Conservation (phyloP, 2,329 filamentous ascomycete genomes). For the Nannizziopsis arthrosporioides region DNA sequence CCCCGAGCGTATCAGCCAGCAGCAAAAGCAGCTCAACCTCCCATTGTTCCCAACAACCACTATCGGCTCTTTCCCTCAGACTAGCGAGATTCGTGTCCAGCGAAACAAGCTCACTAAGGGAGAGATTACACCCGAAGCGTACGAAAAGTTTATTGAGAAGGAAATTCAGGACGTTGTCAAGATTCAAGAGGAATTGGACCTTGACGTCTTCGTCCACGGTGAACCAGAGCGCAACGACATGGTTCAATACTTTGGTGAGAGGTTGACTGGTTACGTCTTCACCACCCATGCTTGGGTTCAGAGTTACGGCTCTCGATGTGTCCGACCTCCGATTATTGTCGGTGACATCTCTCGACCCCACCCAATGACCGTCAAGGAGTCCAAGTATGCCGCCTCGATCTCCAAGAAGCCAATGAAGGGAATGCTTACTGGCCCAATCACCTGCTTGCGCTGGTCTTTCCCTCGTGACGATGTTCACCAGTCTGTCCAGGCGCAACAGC, state of each 20-base stretch:
- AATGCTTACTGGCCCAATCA: conserved; percentile 98
- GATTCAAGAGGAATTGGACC: conserved; percentile 94
- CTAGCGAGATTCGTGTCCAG: conserved; percentile 92
- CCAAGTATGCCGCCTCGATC: conserved; percentile 91
- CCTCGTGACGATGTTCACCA: conserved; percentile 99
- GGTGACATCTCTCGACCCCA: conserved; percentile 94
- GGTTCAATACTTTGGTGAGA: conserved; percentile 99
- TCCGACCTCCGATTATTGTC: conserved; percentile 95
- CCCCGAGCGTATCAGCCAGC: conserved; percentile 68
- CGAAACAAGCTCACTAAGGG: conserved; percentile 99
- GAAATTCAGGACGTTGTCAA: conserved; percentile 92
- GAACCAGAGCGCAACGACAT: conserved; percentile 99
- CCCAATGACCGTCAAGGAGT: conserved; percentile 99
- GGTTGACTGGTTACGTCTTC: conserved; percentile 92
- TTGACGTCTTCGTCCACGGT: conserved; percentile 95
- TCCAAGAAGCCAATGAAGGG: conserved; percentile 99
- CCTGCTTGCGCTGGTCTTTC: conserved; percentile 98
- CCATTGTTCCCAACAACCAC: conserved; percentile 98
- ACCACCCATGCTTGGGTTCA: conserved; percentile 99
- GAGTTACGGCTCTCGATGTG: conserved; percentile 95
- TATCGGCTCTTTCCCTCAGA: conserved; percentile 99
- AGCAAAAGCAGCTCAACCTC: conserved; percentile 85
- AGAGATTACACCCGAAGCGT: conserved; percentile 82
- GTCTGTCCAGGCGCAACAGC: conserved; percentile 96
- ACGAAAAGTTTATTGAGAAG: conserved; percentile 98